These are phyloP conservation scores for Sanghuangporus weigelae DNA, from an alignment of 1,284 basidiomycete species.

Conservation along the genomic window DNA sequence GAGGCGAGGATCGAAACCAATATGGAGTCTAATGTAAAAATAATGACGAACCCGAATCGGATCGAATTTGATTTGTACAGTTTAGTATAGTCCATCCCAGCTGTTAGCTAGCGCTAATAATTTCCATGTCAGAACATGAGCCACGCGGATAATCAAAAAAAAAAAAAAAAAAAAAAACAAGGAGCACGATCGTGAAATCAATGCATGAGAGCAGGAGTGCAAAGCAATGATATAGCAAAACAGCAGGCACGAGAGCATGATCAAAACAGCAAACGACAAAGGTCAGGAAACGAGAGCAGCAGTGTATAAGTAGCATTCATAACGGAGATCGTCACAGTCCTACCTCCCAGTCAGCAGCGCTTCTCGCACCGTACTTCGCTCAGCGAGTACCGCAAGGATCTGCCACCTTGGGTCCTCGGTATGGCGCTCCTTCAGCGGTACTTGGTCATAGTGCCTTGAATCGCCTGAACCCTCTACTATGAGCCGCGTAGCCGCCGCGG, in stretches of 20 bases:
- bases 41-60: not conserved
- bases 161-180: not conserved
- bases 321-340: not conserved
- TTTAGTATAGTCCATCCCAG: not conserved
- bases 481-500: conserved; percentile 63
- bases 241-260: not conserved
- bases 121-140: not conserved
- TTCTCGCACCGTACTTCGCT: conserved; percentile 69
- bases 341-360: conserved; percentile 24
- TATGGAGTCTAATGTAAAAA: not conserved
- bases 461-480: conserved; percentile 56
- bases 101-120: conserved; percentile 10
- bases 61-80: not conserved
- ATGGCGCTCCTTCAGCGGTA: conserved; percentile 56
- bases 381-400: conserved; percentile 64
- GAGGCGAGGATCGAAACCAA: not conserved
- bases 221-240: conserved; percentile 7
- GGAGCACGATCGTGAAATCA: not conserved
- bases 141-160: not conserved
- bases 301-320: not conserved
- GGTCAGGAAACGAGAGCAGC: not conserved
- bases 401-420: conserved; percentile 68
- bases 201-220: not conserved
- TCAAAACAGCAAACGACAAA: not conserved
- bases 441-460: conserved; percentile 43